Percentiles rank a stretch among this genome's conserved stretches.
These are phyloP conservation scores for Phytophthora pinifolia DNA, from an alignment of 352 stramenopile genomes.

Conservation along the genomic window DNA sequence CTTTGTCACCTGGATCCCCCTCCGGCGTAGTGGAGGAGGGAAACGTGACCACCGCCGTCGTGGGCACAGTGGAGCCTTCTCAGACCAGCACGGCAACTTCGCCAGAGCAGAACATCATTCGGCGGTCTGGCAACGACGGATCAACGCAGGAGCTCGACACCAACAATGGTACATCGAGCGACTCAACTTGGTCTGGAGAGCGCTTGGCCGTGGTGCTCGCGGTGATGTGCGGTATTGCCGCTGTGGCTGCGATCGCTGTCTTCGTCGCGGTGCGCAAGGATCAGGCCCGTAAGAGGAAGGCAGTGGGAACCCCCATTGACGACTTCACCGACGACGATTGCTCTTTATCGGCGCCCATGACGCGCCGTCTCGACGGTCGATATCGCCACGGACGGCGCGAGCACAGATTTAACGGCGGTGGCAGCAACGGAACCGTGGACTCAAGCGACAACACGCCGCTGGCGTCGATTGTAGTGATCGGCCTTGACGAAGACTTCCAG, in stretches of 20 bases:
- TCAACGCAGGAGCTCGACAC: constrained; percentile 27
- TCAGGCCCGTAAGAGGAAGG: constrained; percentile 22
- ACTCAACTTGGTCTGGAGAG: constrained; percentile 23
- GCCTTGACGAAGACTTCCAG: constrained; percentile 21
- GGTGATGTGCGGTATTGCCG: constrained; percentile 29
- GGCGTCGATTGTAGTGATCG: constrained; percentile 29
- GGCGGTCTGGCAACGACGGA: constrained; percentile 11
- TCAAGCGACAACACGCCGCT: constrained; percentile 14
- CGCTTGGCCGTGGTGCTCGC: constrained; percentile 23
- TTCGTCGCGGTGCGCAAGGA: constrained; percentile 39
- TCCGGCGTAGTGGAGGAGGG: constrained; percentile 18
- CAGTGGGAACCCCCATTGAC: constrained; percentile 30
- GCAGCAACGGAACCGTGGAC: background rate
- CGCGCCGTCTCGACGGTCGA: constrained; percentile 6
- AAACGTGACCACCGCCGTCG: constrained; percentile 13
- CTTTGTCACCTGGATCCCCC: constrained; percentile 1
- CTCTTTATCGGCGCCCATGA: constrained; percentile 18
- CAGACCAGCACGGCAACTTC: constrained; percentile 1
- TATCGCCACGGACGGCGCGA: constrained; percentile 1
- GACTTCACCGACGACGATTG: constrained; percentile 24
- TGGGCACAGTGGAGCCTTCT: constrained; percentile 8
- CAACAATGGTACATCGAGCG: constrained; percentile 18
- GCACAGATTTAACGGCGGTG: constrained; percentile 1
- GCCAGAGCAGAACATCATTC: constrained; percentile 16
- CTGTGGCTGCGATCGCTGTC: constrained; percentile 35